phyloP scores from a whole-genome alignment of 768 basidiomycete genomes.

The Boletus insuetus region DNA sequence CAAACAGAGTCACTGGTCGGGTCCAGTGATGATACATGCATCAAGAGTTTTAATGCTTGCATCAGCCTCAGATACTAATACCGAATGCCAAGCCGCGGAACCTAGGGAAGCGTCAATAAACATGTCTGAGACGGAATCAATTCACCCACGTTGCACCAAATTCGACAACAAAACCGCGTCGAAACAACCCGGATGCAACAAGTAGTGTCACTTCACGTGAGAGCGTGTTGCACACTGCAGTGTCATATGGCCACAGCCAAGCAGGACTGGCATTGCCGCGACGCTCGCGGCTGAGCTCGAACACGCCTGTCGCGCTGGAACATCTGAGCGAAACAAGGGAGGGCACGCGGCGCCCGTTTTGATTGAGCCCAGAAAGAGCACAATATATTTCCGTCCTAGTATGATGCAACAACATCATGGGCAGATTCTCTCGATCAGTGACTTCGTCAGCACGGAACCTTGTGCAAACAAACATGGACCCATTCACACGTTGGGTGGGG shows the following conservation, averaged over 20 bases:
- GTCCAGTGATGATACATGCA: too few relatives aligned
- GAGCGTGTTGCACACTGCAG: background rate
- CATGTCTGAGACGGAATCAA: too few relatives aligned
- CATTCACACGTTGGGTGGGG: too few relatives aligned
- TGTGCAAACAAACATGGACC: background rate
- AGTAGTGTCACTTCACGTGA: background rate
- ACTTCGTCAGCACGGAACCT: background rate
- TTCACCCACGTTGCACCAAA: too few relatives aligned
- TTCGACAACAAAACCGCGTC: too few relatives aligned
- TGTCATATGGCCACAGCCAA: too few relatives aligned
- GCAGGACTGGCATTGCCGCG: background rate
- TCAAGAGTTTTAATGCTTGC: too few relatives aligned
- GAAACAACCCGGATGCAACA: too few relatives aligned
- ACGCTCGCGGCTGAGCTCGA: background rate
- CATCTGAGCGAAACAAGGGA: background rate
- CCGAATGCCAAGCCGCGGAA: background rate
- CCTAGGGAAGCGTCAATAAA: background rate
- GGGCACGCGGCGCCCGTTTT: background rate
- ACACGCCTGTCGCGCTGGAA: background rate
- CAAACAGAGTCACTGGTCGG: background rate
- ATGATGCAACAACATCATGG: too few relatives aligned
- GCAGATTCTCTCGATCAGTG: slow-evolving; percentile 3
- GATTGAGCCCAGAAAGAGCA: too few relatives aligned
- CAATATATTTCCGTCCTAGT: background rate
- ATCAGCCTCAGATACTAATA: too few relatives aligned